Percentiles rank a stretch among this genome's conserved stretches.
Conservation (phyloP, 306 rosid genomes). For the Spatholobus suberectus region DNA sequence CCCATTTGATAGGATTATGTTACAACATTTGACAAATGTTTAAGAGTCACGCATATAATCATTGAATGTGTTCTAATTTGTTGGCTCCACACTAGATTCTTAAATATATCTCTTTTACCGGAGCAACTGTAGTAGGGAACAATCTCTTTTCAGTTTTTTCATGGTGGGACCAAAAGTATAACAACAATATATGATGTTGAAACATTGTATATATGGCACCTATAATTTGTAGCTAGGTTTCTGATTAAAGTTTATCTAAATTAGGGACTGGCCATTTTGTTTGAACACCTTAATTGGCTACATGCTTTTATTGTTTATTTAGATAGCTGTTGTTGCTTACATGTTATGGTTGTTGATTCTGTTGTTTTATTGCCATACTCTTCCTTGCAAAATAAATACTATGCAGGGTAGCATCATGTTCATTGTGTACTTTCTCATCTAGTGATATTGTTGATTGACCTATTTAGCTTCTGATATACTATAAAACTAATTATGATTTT, state of each 20-base stretch:
- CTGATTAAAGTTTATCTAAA: not conserved
- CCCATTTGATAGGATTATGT: no score
- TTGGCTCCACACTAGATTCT: no score
- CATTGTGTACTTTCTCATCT: not conserved
- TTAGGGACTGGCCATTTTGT: not conserved
- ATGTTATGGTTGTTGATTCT: no score
- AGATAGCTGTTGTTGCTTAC: not conserved
- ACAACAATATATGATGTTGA: no score
- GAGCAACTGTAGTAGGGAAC: no score
- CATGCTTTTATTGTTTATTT: not conserved
- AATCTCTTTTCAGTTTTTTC: no score
- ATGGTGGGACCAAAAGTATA: no score
- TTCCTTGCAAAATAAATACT: not conserved
- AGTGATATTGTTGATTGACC: not conserved
- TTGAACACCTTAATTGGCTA: not conserved
- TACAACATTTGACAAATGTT: no score
- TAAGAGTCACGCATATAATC: no score
- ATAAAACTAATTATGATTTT: slow-evolving; percentile 10
- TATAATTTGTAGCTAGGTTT: not conserved
- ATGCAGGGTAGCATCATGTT: not conserved
- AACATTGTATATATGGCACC: no score
- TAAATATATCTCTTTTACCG: no score
- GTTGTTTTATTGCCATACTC: not conserved
- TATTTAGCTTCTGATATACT: slow-evolving; percentile 14
- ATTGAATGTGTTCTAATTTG: no score